Conservation (phyloP, 1,284 basidiomycete genomes). For the Microstroma glucosiphilum region DNA sequence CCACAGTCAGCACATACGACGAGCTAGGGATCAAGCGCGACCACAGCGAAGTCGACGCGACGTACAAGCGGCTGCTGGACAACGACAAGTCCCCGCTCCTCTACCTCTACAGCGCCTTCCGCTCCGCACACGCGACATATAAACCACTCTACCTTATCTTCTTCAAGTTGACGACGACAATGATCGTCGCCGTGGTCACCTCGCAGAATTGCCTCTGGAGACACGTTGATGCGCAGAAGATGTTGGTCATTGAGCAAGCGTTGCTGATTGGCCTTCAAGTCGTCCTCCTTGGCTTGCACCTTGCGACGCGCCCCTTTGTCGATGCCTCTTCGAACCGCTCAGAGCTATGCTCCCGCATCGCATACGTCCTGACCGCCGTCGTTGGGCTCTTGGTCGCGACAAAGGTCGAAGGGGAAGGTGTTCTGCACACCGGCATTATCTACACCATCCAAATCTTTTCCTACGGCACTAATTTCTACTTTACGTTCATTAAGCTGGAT, state of each 20-base stretch:
- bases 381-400: slow-evolving; percentile 58
- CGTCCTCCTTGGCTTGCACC: slow-evolving; percentile 60
- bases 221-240: slow-evolving; percentile 55
- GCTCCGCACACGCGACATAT: slow-evolving; percentile 47
- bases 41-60: slow-evolving; percentile 60
- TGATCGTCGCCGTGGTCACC: slow-evolving; percentile 63
- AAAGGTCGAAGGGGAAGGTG: slow-evolving; percentile 29
- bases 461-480: slow-evolving; percentile 40
- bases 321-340: slow-evolving; percentile 70
- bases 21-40: slow-evolving; percentile 64
- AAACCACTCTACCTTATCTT: slow-evolving; percentile 47
- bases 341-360: slow-evolving; percentile 65
- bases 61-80: slow-evolving; percentile 64
- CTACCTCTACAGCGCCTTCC: slow-evolving; percentile 61
- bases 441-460: slow-evolving; percentile 29
- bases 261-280: slow-evolving; percentile 61
- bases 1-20: slow-evolving; percentile 64
- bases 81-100: slow-evolving; percentile 65
- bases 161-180: slow-evolving; percentile 65
- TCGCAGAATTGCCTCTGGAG: slow-evolving; percentile 69
- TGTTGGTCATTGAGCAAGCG: slow-evolving; percentile 62
- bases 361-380: slow-evolving; percentile 63
- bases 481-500: slow-evolving; percentile 28
- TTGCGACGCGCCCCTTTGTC: slow-evolving; percentile 62
- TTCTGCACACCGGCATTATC: slow-evolving; percentile 39